Base-by-base conservation (phyloP, 495 filamentous ascomycete genomes). In the Penicillium pulvis region DNA sequence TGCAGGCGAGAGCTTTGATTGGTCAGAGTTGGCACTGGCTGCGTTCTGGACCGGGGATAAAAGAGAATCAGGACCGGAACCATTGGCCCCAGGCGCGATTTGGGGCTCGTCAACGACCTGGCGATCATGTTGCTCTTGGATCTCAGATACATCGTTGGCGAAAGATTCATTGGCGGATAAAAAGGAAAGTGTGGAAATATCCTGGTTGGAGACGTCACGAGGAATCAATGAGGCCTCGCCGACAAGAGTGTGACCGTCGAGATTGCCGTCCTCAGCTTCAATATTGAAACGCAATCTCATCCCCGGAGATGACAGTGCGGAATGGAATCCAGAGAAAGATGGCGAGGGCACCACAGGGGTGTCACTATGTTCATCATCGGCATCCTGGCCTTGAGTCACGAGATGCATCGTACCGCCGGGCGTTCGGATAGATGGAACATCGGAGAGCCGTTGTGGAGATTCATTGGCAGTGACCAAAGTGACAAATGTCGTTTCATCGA, bases 401-500 rank as follows among this genome's bases (percentile, higher is more conserved):
- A 51, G 35, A 16, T 60, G 31, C 6, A 12, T 23, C 5, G 23
- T 33, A 16, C 48, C 53, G 4, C 49, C 59, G 23, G 64, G 59
- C 1, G 59, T 62, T 41, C 61, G 66, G 16, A 47, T 19, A 35
- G 53, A 55, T 14, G 52, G 39, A 3, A 55, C 51, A 35, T 57
- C 57, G 7, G 63, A 56, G n/a, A 51, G 26, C 49, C 64, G 49
- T 19, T 26, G 51, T 1, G 59, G 57, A 44, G 64, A 59, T 26
- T 41, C 51, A 28, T 56, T 30, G 12, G 51, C 63, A 20, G 65
- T 65, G 6, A 55, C 57, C 6, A 62, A 44, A 20, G 65, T 70
- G 19, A 68, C 58, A 20, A 63, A 62, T 0, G 67, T 66, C 24
- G 64, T 68, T 42, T 70, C 67, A 36, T 70, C 65, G n/a, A 68